Percentiles rank a stretch among this genome's conserved stretches.
Conservation (phyloP, 106 monocot genomes). For the Allium fistulosum region DNA sequence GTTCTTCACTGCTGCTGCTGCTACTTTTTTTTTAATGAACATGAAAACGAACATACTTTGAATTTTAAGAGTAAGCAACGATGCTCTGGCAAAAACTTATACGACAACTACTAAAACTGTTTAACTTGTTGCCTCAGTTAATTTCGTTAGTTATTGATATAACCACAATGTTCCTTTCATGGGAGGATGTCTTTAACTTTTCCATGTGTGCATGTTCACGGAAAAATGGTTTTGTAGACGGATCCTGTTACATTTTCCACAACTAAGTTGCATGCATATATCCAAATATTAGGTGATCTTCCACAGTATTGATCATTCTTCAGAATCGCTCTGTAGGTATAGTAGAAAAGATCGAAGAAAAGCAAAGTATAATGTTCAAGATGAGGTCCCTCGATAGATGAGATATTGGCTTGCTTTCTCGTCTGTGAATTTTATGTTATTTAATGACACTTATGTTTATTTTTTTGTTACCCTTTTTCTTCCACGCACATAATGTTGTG, state of each 20-base stretch:
- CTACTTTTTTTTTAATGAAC: too few relatives aligned
- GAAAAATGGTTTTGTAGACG: conserved; percentile 4
- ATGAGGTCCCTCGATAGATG: conserved; percentile 45
- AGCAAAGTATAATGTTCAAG: conserved; percentile 60
- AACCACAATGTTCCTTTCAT: not conserved
- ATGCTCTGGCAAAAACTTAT: too few relatives aligned
- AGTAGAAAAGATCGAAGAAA: conserved; percentile 70
- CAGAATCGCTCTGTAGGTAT: conserved; percentile 56
- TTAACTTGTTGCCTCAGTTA: too few relatives aligned
- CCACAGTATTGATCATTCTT: conserved; percentile 43
- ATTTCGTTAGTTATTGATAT: too few relatives aligned
- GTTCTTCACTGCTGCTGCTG: too few relatives aligned
- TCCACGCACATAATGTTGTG: conserved; percentile 13
- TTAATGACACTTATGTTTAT: conserved; percentile 10
- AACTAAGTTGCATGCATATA: conserved; percentile 1
- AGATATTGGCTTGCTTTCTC: conserved; percentile 27
- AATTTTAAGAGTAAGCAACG: too few relatives aligned
- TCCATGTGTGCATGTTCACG: not conserved
- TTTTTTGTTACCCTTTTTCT: conserved; percentile 13
- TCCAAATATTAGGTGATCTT: not conserved
- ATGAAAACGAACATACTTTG: too few relatives aligned
- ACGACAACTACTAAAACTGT: too few relatives aligned
- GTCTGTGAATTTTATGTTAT: conserved; percentile 9
- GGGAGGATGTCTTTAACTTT: too few relatives aligned
- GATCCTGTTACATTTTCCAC: conserved; percentile 11